Percentiles rank a stretch among this genome's conserved stretches.
Evolutionary conservation across 768 basidiomycete species (phyloP).

Genomic region (Mycena rebaudengoi): DNA sequence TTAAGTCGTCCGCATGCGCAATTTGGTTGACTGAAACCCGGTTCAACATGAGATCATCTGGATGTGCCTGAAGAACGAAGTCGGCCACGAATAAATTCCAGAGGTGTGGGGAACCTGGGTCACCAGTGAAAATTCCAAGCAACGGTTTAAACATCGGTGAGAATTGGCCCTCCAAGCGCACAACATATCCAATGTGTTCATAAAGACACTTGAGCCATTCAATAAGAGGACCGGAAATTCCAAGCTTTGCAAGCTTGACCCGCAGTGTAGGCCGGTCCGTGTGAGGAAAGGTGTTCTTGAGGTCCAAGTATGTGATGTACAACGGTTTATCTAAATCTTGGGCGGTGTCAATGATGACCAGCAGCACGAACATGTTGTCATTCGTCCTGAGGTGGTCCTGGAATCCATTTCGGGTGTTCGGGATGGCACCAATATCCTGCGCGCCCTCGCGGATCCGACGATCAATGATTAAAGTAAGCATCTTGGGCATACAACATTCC

Average conservation of each 20-base stretch:
- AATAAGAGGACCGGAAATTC: slow-evolving; percentile 19
- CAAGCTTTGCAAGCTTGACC: slow-evolving; percentile 14
- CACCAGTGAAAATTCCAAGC: slow-evolving; percentile 23
- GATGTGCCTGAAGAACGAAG: neutral
- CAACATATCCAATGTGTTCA: slow-evolving; percentile 14
- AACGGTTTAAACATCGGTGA: slow-evolving; percentile 8
- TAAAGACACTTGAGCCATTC: slow-evolving; percentile 25
- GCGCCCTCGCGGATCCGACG: too few relatives aligned
- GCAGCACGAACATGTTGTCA: neutral
- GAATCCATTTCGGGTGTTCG: too few relatives aligned
- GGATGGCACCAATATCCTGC: too few relatives aligned
- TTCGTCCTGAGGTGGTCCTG: too few relatives aligned
- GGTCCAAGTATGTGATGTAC: slow-evolving; percentile 20
- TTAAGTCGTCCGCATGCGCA: slow-evolving; percentile 22
- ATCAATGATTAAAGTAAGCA: too few relatives aligned
- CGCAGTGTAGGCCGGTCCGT: slow-evolving; percentile 18
- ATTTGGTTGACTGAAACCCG: neutral
- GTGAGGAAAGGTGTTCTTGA: slow-evolving; percentile 24
- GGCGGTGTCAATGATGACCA: slow-evolving; percentile 12
- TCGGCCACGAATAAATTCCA: slow-evolving; percentile 27
- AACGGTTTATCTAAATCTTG: neutral
- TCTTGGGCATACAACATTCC: slow-evolving; percentile 32
- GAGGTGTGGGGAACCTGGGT: too few relatives aligned
- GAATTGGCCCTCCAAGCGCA: slow-evolving; percentile 9
- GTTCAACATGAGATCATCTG: slow-evolving; percentile 11